Evolutionary conservation across 2,329 filamentous ascomycete species (phyloP).

Genomic region (Epichloe baconii): DNA sequence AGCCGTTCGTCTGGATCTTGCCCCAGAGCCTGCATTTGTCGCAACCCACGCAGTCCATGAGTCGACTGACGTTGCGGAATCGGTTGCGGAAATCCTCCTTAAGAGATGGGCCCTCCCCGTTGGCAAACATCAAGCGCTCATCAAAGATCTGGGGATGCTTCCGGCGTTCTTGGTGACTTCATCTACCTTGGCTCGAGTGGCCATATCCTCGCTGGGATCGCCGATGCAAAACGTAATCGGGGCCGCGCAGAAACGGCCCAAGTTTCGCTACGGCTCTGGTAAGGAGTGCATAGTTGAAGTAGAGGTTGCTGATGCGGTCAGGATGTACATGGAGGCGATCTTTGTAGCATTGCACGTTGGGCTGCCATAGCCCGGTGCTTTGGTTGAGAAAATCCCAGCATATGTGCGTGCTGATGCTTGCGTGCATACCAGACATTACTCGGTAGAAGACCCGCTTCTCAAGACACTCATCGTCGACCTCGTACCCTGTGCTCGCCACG

Average conservation of each 20-base stretch:
- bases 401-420: conserved; percentile 89
- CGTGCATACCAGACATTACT: conserved; percentile 93
- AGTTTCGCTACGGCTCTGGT: conserved; percentile 86
- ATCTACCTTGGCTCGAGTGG: conserved; percentile 73
- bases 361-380: conserved; percentile 83
- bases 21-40: conserved; percentile 98
- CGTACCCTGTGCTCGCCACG: conserved; percentile 51
- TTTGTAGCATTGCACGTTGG: conserved; percentile 82
- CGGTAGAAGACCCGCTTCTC: conserved; percentile 99
- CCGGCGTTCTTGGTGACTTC: conserved; percentile 59
- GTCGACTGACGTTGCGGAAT: conserved; percentile 88
- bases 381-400: conserved; percentile 96
- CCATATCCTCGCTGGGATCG: conserved; percentile 62
- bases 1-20: conserved; percentile 89
- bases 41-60: conserved; percentile 98
- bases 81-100: conserved; percentile 97
- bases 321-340: conserved; percentile 71
- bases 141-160: conserved; percentile 73
- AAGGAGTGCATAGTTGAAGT: conserved; percentile 98
- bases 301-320: conserved; percentile 90
- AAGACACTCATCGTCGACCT: conserved; percentile 81
- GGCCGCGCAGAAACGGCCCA: conserved; percentile 55
- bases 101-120: conserved; percentile 57
- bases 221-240: conserved; percentile 82
- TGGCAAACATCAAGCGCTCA: conserved; percentile 88